Percentiles rank a stretch among this genome's conserved stretches.
Conservation (phyloP, 352 stramenopile species). For the Globisporangium sylvaticum region DNA sequence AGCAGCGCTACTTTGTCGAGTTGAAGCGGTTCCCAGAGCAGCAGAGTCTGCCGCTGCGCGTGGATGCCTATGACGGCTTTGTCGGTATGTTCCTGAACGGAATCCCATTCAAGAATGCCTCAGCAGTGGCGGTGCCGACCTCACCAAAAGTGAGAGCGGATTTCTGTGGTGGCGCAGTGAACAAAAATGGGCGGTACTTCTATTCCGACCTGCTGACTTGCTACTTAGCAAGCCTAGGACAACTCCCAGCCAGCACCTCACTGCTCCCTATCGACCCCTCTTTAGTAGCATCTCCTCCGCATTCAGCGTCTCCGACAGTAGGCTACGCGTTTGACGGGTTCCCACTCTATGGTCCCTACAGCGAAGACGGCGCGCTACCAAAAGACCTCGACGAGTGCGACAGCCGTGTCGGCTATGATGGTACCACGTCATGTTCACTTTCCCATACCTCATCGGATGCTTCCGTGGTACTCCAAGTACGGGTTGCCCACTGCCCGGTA, state of each 20-base stretch:
- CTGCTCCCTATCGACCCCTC: neutral
- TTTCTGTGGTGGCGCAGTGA: conserved; percentile 44
- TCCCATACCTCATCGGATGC: conserved; percentile 67
- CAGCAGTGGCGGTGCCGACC: neutral
- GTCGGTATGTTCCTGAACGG: conserved; percentile 60
- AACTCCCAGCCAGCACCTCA: neutral
- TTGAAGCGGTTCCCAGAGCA: conserved; percentile 42
- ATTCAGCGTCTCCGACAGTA: conserved; percentile 28
- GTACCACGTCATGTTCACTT: conserved; percentile 56
- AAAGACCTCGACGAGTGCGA: conserved; percentile 67
- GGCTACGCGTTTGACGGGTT: conserved; percentile 73
- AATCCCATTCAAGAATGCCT: conserved; percentile 40
- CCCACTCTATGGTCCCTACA: conserved; percentile 61
- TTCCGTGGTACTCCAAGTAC: conserved; percentile 30
- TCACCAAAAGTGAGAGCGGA: conserved; percentile 18
- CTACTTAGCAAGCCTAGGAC: conserved; percentile 22
- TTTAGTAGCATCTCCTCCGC: neutral
- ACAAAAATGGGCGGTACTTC: conserved; percentile 41
- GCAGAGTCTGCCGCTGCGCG: conserved; percentile 24
- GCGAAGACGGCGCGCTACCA: conserved; percentile 37
- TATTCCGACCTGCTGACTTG: conserved; percentile 42
- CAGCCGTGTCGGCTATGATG: conserved; percentile 53
- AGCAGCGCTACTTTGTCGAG: conserved; percentile 60
- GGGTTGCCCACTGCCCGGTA: neutral
- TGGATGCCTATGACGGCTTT: conserved; percentile 26